Percentiles rank a stretch among this genome's conserved stretches.
These are phyloP conservation scores for Pugionium dolabratum DNA, from an alignment of 345 rosid species.

Conservation along the genomic window DNA sequence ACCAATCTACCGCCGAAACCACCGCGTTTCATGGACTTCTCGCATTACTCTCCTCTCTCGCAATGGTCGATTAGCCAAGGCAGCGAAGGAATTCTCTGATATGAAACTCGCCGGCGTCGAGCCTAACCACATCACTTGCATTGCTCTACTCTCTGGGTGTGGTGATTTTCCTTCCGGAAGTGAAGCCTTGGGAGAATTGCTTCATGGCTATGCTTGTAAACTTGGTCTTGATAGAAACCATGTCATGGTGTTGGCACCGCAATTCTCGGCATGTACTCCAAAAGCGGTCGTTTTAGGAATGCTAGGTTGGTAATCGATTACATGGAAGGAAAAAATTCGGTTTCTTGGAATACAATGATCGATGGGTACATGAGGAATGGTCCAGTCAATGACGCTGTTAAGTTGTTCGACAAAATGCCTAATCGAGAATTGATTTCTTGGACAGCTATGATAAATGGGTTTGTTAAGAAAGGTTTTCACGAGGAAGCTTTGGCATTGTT, in stretches of 20 bases:
- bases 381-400: constrained; percentile 44
- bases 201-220: constrained; percentile 68
- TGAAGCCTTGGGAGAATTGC: constrained; percentile 46
- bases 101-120: constrained; percentile 60
- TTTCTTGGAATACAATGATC: constrained; percentile 79
- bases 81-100: constrained; percentile 51
- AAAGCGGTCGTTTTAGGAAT: constrained; percentile 44
- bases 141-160: constrained; percentile 59
- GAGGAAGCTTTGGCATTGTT: constrained; percentile 70
- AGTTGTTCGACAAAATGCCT: constrained; percentile 66
- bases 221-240: constrained; percentile 50
- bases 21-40: constrained; percentile 66
- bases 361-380: constrained; percentile 61
- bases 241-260: too few species aligned
- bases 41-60: constrained; percentile 67
- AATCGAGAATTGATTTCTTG: constrained; percentile 58
- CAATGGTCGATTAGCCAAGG: constrained; percentile 52
- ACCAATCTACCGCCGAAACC: constrained; percentile 33
- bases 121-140: constrained; percentile 67
- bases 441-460: constrained; percentile 79
- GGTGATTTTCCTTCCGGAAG: constrained; percentile 43
- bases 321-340: constrained; percentile 51
- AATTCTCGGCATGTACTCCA: too few species aligned
- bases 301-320: constrained; percentile 59
- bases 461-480: constrained; percentile 49